Conservation (phyloP, 2,329 filamentous ascomycete species). For the Paramyrothecium roridum region DNA sequence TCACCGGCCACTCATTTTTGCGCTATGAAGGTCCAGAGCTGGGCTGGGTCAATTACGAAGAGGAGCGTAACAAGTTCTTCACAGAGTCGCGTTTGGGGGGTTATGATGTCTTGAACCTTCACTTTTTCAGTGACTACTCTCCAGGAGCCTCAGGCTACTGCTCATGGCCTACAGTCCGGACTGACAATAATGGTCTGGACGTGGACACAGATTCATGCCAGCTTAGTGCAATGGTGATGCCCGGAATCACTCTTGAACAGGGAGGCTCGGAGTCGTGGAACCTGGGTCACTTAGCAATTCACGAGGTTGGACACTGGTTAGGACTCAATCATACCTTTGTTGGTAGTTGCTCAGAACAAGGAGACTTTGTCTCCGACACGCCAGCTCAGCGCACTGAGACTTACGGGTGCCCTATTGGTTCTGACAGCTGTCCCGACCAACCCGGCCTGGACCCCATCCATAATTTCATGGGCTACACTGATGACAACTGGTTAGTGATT, state of each 20-base stretch:
- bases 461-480: too few species aligned
- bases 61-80: constrained; percentile 28
- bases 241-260: constrained; percentile 13
- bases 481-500: too few species aligned
- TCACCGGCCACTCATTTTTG: constrained; percentile 14
- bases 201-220: constrained; percentile 35
- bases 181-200: constrained; percentile 1
- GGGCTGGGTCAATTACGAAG: constrained; percentile 25
- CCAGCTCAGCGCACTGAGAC: too few species aligned
- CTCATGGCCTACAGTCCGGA: too few species aligned
- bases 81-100: constrained; percentile 26
- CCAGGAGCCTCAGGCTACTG: constrained; percentile 1
- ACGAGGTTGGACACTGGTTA: too few species aligned
- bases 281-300: constrained; percentile 16
- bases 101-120: constrained; percentile 28
- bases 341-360: too few species aligned
- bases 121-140: constrained; percentile 15
- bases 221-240: constrained; percentile 9
- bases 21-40: constrained; percentile 13
- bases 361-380: too few species aligned
- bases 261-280: constrained; percentile 2
- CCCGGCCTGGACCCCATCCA: too few species aligned
- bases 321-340: too few species aligned
- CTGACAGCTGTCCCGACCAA: too few species aligned
- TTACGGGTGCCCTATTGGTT: too few species aligned